Conservation (phyloP, 1,139 yeast species). For the Pichia sp. region DNA sequence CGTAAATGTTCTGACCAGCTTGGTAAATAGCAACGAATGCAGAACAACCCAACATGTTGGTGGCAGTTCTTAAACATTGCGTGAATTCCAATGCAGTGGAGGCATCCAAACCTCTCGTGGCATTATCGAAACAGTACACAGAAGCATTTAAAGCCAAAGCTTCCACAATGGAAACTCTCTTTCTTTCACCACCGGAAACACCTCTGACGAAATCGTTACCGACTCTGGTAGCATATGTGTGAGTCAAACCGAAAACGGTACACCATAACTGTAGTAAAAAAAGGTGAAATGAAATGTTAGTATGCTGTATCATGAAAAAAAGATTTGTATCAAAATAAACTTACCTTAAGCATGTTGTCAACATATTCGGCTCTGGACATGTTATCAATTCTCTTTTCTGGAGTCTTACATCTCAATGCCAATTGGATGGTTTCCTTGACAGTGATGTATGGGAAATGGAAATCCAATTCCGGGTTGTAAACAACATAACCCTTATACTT, state of each 20-base stretch:
- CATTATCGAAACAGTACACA: conserved; percentile 70
- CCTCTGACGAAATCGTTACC: conserved; percentile 72
- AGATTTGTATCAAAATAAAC: conserved; percentile 20
- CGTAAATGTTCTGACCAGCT: conserved; percentile 74
- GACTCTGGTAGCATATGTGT: conserved; percentile 11
- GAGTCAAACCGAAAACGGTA: conserved; percentile 15
- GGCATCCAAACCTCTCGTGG: conserved; percentile 68
- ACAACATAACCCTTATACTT: conserved; percentile 38
- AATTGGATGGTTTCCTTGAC: conserved; percentile 42
- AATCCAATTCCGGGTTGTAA: conserved; percentile 41
- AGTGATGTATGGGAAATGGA: conserved; percentile 40
- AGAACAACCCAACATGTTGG: conserved; percentile 52
- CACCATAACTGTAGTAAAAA: conserved; percentile 44
- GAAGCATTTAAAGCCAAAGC: conserved; percentile 58
- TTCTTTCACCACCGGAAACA: conserved; percentile 82
- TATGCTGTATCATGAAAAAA: conserved; percentile 31
- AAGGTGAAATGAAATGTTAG: conserved; percentile 50
- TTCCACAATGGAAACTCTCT: conserved; percentile 76
- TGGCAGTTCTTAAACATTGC: conserved; percentile 58
- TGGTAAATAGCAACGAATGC: conserved; percentile 75
- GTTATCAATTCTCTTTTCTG: conserved; percentile 37
- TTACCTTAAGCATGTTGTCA: conserved; percentile 37
- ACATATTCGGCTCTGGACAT: conserved; percentile 38
- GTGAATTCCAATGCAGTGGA: conserved; percentile 75
- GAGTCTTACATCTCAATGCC: conserved; percentile 40